Evolutionary conservation across 257 asterid genomes (phyloP).

Genomic region (Solanum chmielewskii): DNA sequence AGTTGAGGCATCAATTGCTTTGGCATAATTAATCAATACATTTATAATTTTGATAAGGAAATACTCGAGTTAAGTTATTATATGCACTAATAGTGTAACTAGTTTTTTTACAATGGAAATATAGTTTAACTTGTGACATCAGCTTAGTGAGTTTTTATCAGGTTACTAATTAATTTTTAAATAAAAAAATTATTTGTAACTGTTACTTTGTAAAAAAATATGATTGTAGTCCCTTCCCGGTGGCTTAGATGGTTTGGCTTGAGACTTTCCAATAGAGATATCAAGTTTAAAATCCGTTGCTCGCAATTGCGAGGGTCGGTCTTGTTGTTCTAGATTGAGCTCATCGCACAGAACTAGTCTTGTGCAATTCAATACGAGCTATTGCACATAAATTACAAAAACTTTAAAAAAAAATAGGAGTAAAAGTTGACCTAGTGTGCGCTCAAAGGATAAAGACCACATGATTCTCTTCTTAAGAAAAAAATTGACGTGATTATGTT

Average conservation of each 20-base stretch:
- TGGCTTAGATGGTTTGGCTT: neutral
- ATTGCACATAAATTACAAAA: neutral
- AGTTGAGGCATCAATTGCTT: neutral
- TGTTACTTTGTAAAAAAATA: neutral
- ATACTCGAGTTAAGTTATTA: neutral
- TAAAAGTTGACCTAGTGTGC: accelerated
- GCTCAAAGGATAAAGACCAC: neutral
- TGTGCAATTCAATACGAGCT: neutral
- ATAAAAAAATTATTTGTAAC: neutral
- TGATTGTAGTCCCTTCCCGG: neutral
- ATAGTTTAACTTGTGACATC: neutral
- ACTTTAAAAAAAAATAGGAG: neutral
- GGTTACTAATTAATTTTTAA: neutral
- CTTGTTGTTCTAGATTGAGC: neutral
- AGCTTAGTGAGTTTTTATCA: neutral
- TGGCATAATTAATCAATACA: neutral
- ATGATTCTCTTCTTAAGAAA: neutral
- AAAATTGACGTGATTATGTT: neutral
- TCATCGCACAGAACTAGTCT: neutral
- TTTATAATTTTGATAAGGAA: neutral
- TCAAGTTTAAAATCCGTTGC: neutral
- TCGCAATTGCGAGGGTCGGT: neutral
- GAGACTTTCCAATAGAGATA: neutral
- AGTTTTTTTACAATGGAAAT: neutral
- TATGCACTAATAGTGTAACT: neutral